phyloP scores from a whole-genome alignment of 1,139 yeast species.

The Sugiyamaella neomexicana region DNA sequence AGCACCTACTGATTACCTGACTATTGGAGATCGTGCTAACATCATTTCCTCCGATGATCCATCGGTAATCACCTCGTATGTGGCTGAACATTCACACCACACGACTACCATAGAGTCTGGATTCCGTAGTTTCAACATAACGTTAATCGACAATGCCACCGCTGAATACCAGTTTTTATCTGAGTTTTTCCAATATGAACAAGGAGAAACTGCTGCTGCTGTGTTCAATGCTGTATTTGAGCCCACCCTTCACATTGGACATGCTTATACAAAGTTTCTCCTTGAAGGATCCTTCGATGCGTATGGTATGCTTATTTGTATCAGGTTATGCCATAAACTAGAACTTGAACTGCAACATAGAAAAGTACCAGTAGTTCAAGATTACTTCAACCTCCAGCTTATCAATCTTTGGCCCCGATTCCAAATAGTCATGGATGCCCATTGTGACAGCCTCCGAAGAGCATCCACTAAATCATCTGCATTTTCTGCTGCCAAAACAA shows the following conservation, averaged over 20 bases:
- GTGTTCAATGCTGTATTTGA: constrained; percentile 51
- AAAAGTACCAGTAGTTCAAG: constrained; percentile 70
- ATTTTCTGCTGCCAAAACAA: constrained; percentile 30
- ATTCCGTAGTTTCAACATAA: constrained; percentile 70
- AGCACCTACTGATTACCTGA: constrained; percentile 47
- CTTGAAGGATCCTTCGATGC: constrained; percentile 62
- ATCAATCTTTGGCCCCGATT: constrained; percentile 81
- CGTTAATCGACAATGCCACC: constrained; percentile 71
- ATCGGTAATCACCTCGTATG: constrained; percentile 76
- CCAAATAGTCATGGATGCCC: constrained; percentile 71
- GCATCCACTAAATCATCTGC: constrained; percentile 40
- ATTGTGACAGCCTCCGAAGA: constrained; percentile 65
- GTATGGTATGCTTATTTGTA: constrained; percentile 75
- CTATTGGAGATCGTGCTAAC: constrained; percentile 57
- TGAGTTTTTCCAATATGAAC: constrained; percentile 62
- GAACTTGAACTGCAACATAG: constrained; percentile 65
- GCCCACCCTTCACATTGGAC: constrained; percentile 54
- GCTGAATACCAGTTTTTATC: constrained; percentile 75
- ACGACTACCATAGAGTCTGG: constrained; percentile 71
- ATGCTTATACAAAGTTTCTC: constrained; percentile 50
- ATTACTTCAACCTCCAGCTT: constrained; percentile 66
- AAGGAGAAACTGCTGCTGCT: constrained; percentile 46
- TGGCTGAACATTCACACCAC: constrained; percentile 74
- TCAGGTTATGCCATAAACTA: constrained; percentile 65
- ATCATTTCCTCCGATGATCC: constrained; percentile 55